Conservation (phyloP, 2,329 filamentous ascomycete genomes). For the Trichoderma hamatum region DNA sequence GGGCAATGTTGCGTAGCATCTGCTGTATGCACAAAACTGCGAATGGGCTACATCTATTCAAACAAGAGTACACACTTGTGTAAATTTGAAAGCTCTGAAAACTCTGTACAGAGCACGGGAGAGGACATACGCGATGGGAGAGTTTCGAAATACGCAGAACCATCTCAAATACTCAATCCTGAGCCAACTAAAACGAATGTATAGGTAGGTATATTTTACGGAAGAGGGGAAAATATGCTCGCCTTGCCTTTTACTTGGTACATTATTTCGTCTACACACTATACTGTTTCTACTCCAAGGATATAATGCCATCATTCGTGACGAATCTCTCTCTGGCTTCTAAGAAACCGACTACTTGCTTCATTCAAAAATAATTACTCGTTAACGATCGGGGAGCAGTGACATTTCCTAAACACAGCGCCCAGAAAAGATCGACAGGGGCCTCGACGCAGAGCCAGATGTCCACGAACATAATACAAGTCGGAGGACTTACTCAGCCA, state of each 20-base stretch:
- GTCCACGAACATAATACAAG: not conserved
- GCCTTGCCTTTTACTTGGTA: not conserved
- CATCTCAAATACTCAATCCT: not conserved
- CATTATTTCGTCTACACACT: not conserved
- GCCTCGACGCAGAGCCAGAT: not conserved
- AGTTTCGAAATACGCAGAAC: not conserved
- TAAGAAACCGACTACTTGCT: not conserved
- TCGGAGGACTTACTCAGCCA: not conserved
- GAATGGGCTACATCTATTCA: no score
- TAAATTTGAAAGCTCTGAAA: not conserved
- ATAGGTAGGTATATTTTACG: no score
- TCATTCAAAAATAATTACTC: not conserved
- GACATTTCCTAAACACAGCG: not conserved
- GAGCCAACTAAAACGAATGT: not conserved
- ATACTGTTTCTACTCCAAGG: not conserved
- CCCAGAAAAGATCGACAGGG: not conserved
- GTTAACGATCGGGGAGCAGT: not conserved
- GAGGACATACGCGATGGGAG: not conserved
- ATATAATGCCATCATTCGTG: not conserved
- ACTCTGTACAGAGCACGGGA: not conserved
- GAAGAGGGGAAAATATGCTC: no score
- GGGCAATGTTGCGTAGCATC: not conserved
- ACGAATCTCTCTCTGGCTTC: not conserved
- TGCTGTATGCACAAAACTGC: no score
- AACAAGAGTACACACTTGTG: not conserved